phyloP scores from a whole-genome alignment of 345 rosid species.

The Moricandia moricandioides region DNA sequence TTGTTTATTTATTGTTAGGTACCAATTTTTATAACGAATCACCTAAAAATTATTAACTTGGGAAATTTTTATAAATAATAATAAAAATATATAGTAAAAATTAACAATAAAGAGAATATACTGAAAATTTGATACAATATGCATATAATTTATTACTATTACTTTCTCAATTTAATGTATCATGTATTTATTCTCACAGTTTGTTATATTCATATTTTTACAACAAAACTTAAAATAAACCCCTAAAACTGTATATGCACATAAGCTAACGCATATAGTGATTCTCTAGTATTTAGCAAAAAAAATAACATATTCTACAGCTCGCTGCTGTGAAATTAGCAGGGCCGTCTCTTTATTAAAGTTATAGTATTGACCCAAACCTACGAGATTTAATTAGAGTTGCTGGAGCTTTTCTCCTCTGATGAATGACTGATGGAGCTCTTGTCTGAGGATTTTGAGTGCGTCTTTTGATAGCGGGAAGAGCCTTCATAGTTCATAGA shows the following conservation, averaged over 20 bases:
- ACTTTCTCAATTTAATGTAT: background rate
- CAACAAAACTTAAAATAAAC: background rate
- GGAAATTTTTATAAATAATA: too few relatives aligned
- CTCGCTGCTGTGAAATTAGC: slow-evolving; percentile 21
- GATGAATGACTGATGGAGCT: background rate
- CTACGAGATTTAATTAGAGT: background rate
- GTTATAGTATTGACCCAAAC: background rate
- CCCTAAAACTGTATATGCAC: background rate
- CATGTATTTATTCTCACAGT: background rate
- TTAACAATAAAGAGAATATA: too few relatives aligned
- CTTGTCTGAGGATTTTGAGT: slow-evolving; percentile 3
- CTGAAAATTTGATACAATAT: too few relatives aligned
- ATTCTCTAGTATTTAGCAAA: slow-evolving; percentile 6
- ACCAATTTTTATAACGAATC: background rate
- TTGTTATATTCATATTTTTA: background rate
- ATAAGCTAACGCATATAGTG: background rate
- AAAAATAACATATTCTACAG: background rate
- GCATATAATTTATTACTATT: background rate
- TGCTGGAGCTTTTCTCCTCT: background rate
- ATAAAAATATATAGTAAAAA: too few relatives aligned
- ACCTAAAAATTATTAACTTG: background rate
- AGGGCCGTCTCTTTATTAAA: slow-evolving; percentile 26
- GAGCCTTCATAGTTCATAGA: background rate
- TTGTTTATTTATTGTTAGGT: background rate
- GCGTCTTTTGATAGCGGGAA: background rate